Evolutionary conservation across 495 filamentous ascomycete species (phyloP).

Genomic region (Mytilinidion resinicola): DNA sequence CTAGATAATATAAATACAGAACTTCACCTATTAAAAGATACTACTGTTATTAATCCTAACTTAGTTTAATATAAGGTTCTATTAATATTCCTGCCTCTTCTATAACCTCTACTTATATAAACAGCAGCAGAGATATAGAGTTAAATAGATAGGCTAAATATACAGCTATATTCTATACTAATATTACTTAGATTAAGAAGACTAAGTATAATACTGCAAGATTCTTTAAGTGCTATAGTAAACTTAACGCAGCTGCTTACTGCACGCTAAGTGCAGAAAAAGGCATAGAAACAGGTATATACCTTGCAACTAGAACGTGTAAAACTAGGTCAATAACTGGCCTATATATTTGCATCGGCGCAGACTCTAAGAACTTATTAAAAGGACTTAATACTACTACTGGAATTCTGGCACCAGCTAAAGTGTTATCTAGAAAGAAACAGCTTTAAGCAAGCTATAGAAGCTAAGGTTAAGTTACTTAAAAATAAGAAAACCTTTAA

Average conservation of each 20-base stretch:
- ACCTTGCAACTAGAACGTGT: no score
- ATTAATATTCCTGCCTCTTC: not conserved
- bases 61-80: no score
- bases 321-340: no score
- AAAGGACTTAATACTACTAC: no score
- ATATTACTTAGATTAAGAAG: not conserved
- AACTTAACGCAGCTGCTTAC: not conserved
- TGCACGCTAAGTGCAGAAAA: not conserved
- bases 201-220: not conserved
- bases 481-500: constrained; percentile 8
- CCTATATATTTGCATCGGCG: no score
- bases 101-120: not conserved
- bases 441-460: constrained; percentile 4
- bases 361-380: no score
- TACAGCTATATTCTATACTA: not conserved
- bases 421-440: constrained; percentile 1
- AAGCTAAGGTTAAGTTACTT: constrained; percentile 3
- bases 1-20: not conserved
- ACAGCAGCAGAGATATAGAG: not conserved
- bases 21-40: not conserved
- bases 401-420: constrained; percentile 1
- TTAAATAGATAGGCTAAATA: not conserved
- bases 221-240: not conserved
- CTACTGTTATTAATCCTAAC: not conserved
- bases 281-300: no score